Evolutionary conservation across 1,139 yeast species (phyloP), one percentile per base, ranked within the genome.

Genomic region (Diutina neorugosa): DNA sequence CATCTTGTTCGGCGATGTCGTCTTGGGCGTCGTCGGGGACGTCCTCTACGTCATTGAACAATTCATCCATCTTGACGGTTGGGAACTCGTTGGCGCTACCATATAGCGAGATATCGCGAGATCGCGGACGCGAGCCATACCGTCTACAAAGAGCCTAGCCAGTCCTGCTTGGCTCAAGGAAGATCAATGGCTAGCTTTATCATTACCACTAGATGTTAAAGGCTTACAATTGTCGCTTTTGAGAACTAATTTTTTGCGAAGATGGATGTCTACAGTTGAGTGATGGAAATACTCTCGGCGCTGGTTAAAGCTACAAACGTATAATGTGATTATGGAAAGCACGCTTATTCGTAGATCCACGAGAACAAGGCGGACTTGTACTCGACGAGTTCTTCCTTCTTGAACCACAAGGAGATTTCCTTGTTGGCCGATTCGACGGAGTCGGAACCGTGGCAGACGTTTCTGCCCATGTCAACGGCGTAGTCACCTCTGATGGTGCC

Each of bases 401-500:
- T 89, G 94, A 94, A 94, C 99, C 99, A 94, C 69, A 94, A 81
- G 65, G 70, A 83, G 64, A 94, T 93, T 82, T 94, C 99, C 81
- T 87, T 88, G 74, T 89, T 77, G 69, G 99, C 99, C 64, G 86
- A 79, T 79, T 91, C 98, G 69, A 94, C 98, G 61, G 98, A 89
- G 82, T 94, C 99, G 62, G 98, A 91, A 74, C 98, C 99, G 83
- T 94, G 99, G 72, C 87, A 81, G 66, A 93, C 96, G 82, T 94
- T 94, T 86, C 99, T 90, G 73, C 99, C 98, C 82, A 89, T 89
- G 77, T 94, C 98, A 67, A 86, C 73, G 67, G 93, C 95, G 62
- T 75, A 86, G 78, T 93, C 98, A 73, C 96, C 98, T 81, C 99
- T 90, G 83, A 94, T 93, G 77, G 99, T 93, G 74, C 98, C 99